Percentiles rank a stretch among this genome's conserved stretches.
phyloP scores from a whole-genome alignment of 257 asterid genomes.

The Catharanthus roseus region DNA sequence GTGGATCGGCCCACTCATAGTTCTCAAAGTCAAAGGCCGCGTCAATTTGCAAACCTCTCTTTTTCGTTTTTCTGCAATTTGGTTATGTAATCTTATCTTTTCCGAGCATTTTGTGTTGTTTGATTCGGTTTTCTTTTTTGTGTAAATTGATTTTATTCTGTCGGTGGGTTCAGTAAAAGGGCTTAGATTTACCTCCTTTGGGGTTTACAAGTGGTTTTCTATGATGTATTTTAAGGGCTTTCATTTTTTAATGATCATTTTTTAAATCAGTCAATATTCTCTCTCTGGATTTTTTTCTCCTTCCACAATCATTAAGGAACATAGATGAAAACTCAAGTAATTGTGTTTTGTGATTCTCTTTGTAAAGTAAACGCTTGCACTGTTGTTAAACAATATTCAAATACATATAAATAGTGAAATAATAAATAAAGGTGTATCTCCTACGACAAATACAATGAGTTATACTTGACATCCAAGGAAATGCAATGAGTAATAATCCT shows the following conservation, averaged over 20 bases:
- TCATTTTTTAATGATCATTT: not conserved
- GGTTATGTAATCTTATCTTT: not conserved
- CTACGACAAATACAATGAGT: too few relatives aligned
- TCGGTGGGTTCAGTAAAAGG: too few relatives aligned
- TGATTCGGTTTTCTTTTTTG: not conserved
- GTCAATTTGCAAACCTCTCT: not conserved
- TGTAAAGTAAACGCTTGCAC: too few relatives aligned
- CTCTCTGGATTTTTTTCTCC: not conserved
- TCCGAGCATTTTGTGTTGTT: not conserved
- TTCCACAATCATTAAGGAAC: not conserved
- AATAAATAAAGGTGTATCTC: too few relatives aligned
- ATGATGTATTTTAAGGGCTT: not conserved
- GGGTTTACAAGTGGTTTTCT: not conserved
- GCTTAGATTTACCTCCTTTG: too few relatives aligned
- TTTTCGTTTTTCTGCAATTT: too few relatives aligned
- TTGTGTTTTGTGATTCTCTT: not conserved
- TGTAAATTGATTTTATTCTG: too few relatives aligned
- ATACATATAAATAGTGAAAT: too few relatives aligned
- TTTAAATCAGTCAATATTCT: not conserved
- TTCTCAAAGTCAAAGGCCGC: conserved; percentile 45
- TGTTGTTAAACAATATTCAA: too few relatives aligned
- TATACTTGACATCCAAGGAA: too few relatives aligned
- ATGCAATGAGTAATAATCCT: too few relatives aligned
- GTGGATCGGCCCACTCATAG: conserved; percentile 32
- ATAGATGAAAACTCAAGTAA: not conserved